Evolutionary conservation across 148 eudicot genomes (phyloP).

Genomic region (Chenopodium quinoa): DNA sequence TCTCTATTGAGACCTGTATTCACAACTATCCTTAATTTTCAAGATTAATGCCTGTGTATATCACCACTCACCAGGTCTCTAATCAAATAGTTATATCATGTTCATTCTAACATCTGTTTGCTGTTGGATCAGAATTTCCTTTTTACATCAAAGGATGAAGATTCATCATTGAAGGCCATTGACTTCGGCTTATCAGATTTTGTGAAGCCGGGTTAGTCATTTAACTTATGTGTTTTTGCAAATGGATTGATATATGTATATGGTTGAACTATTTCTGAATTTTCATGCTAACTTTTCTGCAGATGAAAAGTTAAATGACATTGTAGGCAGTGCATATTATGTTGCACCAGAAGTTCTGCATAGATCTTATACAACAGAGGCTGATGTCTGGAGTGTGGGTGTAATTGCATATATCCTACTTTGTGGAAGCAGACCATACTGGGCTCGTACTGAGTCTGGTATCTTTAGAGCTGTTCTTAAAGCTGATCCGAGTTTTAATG

Average conservation of each 20-base stretch:
- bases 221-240: not conserved
- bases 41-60: not conserved
- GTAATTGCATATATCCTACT: constrained; percentile 87
- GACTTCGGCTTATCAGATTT: constrained; percentile 99
- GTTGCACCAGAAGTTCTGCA: constrained; percentile 99
- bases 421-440: constrained; percentile 96
- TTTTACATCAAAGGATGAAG: constrained; percentile 79
- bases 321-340: constrained; percentile 97
- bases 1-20: not conserved
- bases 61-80: not conserved
- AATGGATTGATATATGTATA: constrained; percentile 6
- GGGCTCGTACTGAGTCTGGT: constrained; percentile 99
- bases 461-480: constrained; percentile 84
- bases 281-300: constrained; percentile 17
- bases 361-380: constrained; percentile 86
- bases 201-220: constrained; percentile 85
- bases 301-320: constrained; percentile 93
- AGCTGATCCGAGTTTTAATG: constrained; percentile 89
- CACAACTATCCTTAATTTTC: not conserved
- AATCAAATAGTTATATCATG: not conserved
- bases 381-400: constrained; percentile 97
- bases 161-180: constrained; percentile 77
- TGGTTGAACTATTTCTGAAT: not conserved
- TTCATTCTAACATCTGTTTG: constrained; percentile 20
- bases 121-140: constrained; percentile 72